Evolutionary conservation across 139 green algal genomes (phyloP).

Genomic region (Picochlorum costavermella): DNA sequence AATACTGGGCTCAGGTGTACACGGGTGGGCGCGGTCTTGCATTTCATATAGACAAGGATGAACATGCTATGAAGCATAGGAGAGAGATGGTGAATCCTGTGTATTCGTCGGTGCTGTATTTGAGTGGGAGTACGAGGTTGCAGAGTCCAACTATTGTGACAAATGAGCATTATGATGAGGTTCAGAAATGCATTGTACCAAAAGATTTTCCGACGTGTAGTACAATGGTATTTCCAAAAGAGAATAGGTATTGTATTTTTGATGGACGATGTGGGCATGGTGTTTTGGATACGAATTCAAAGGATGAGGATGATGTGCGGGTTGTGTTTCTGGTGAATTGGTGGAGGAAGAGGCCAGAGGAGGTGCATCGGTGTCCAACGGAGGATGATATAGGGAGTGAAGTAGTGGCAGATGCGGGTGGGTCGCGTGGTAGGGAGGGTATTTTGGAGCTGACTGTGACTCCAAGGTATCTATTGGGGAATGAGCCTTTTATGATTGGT

Average conservation of each 20-base stretch:
- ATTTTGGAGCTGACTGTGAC: too few relatives aligned
- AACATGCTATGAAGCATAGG: constrained; percentile 32
- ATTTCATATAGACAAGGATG: constrained; percentile 73
- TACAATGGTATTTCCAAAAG: constrained; percentile 38
- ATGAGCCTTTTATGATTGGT: too few relatives aligned
- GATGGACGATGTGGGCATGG: constrained; percentile 52
- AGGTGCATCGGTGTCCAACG: background rate
- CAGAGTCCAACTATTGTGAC: constrained; percentile 57
- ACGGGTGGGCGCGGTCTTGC: constrained; percentile 44
- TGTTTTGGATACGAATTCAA: constrained; percentile 40
- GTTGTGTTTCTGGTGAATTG: constrained; percentile 59
- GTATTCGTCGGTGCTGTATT: constrained; percentile 52
- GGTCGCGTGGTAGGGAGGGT: background rate
- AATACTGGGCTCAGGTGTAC: constrained; percentile 63
- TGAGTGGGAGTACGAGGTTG: background rate
- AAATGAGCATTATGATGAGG: constrained; percentile 42
- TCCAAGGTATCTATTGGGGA: too few relatives aligned
- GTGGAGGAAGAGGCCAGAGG: constrained; percentile 36
- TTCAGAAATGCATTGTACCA: background rate
- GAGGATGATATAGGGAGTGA: background rate
- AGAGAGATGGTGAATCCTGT: constrained; percentile 41
- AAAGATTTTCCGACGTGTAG: constrained; percentile 28
- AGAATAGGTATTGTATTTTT: constrained; percentile 46
- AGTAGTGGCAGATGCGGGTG: background rate
- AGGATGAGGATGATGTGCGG: constrained; percentile 4